Conservation (phyloP, 2,329 filamentous ascomycete genomes). For the Capronia epimyces region DNA sequence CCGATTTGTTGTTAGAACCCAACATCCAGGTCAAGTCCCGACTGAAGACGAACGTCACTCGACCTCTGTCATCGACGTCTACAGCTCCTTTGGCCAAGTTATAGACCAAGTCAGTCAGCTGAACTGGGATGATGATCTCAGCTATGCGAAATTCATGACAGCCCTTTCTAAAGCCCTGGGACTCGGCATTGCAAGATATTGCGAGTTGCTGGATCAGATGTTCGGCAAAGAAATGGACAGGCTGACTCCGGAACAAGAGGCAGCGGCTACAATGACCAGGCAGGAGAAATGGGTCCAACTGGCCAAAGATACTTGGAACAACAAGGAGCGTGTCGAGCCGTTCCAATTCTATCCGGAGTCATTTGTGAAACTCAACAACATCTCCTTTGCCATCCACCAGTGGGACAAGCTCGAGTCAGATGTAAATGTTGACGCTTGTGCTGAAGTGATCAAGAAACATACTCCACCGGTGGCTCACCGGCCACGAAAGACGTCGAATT, state of each 20-base stretch:
- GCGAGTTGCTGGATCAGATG: slow-evolving; percentile 77
- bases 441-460: slow-evolving; percentile 69
- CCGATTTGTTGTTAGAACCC: slow-evolving; percentile 68
- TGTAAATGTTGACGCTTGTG: slow-evolving; percentile 88
- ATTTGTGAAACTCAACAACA: slow-evolving; percentile 95
- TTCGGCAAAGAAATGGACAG: slow-evolving; percentile 93
- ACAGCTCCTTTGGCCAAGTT: slow-evolving; percentile 87
- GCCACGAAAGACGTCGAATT: slow-evolving; percentile 70
- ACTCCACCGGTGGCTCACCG: slow-evolving; percentile 66
- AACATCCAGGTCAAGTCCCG: slow-evolving; percentile 57
- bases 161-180: slow-evolving; percentile 79
- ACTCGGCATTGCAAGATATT: slow-evolving; percentile 77
- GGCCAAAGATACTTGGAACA: slow-evolving; percentile 87
- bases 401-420: slow-evolving; percentile 83
- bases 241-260: slow-evolving; percentile 78
- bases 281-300: slow-evolving; percentile 92
- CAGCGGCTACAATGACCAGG: slow-evolving; percentile 67
- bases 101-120: slow-evolving; percentile 80
- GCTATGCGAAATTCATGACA: slow-evolving; percentile 97
- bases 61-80: slow-evolving; percentile 86
- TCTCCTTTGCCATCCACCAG: slow-evolving; percentile 89
- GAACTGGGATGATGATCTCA: slow-evolving; percentile 87
- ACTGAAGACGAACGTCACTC: slow-evolving; percentile 84
- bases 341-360: slow-evolving; percentile 85
- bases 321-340: slow-evolving; percentile 87